Evolutionary conservation across 2,329 filamentous ascomycete species (phyloP).

Genomic region (Botrytis tulipae): DNA sequence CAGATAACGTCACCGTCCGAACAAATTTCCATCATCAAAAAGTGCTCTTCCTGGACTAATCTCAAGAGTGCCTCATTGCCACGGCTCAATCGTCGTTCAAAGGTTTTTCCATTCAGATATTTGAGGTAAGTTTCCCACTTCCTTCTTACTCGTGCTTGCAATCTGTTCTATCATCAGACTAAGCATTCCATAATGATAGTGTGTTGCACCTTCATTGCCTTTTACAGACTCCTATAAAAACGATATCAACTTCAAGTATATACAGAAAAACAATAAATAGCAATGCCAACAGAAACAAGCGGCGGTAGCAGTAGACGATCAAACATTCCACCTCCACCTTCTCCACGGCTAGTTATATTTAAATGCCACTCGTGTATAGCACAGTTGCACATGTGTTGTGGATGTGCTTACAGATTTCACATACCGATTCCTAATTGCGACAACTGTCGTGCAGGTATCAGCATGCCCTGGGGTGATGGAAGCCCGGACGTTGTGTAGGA

Average conservation of each 20-base stretch:
- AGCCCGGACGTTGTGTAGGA: neutral
- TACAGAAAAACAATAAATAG: neutral
- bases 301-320: neutral
- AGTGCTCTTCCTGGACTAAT: no score
- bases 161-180: neutral
- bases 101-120: neutral
- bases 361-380: rapidly evolving
- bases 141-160: neutral
- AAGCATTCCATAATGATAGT: no score
- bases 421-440: no score
- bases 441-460: neutral
- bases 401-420: no score
- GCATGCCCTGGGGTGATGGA: neutral
- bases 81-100: no score
- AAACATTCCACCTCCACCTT: neutral
- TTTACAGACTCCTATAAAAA: neutral
- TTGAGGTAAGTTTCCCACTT: no score
- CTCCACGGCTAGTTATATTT: neutral
- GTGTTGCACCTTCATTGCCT: no score
- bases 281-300: neutral
- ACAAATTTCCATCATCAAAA: no score
- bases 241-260: neutral
- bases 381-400: neutral
- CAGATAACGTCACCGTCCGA: no score
- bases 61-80: no score